Conservation (phyloP, 2,329 filamentous ascomycete species). For the Colletotrichum sp. region DNA sequence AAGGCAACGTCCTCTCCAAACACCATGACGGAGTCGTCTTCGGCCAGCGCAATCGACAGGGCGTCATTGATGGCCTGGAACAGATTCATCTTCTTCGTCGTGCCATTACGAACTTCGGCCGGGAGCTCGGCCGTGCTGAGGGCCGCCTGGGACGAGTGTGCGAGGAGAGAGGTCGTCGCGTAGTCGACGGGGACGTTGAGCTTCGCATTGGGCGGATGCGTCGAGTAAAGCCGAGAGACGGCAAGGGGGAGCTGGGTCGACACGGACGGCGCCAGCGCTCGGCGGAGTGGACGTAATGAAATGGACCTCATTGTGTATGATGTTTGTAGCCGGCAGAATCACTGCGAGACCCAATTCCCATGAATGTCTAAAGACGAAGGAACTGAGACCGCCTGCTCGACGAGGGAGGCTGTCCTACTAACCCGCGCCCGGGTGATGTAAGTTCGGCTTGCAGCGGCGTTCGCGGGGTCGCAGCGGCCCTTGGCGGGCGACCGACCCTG, state of each 20-base stretch:
- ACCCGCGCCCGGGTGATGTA: conserved; percentile 18
- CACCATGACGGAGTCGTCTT: conserved; percentile 85
- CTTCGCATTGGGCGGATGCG: conserved; percentile 62
- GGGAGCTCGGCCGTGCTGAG: conserved; percentile 76
- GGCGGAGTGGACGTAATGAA: conserved; percentile 12
- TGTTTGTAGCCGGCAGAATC: neutral
- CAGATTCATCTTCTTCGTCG: conserved; percentile 88
- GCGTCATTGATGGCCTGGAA: conserved; percentile 95
- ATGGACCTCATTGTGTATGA: conserved; percentile 12
- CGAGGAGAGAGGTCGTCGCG: conserved; percentile 77
- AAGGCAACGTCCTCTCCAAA: conserved; percentile 98
- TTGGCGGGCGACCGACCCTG: neutral
- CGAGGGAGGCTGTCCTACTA: conserved; percentile 11
- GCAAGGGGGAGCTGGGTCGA: conserved; percentile 5
- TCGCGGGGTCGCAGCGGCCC: conserved; percentile 22
- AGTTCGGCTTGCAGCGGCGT: conserved; percentile 26
- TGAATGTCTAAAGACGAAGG: neutral
- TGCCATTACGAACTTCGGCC: conserved; percentile 64
- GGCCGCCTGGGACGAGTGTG: conserved; percentile 77
- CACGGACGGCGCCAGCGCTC: conserved; percentile 15
- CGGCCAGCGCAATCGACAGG: conserved; percentile 78
- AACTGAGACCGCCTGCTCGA: neutral
- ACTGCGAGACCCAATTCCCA: neutral
- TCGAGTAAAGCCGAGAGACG: conserved; percentile 50
- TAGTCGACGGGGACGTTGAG: conserved; percentile 92